Percentiles rank a stretch among this genome's conserved stretches.
These are phyloP conservation scores for Populus tomentosa DNA, from an alignment of 441 rosid species.

Conservation along the genomic window DNA sequence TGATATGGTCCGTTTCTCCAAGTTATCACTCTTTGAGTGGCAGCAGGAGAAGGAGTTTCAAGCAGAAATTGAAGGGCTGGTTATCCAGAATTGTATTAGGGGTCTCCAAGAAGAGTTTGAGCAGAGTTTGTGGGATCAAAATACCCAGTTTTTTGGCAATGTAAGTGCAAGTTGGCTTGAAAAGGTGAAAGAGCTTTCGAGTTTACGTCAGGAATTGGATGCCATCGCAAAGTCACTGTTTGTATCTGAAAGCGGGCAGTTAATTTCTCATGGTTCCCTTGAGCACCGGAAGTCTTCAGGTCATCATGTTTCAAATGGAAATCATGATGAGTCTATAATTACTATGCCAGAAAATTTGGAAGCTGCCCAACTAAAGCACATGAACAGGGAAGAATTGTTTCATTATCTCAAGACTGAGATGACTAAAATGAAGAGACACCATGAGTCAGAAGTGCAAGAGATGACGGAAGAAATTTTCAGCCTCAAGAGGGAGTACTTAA, in stretches of 20 bases:
- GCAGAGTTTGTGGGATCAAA: conserved; percentile 42
- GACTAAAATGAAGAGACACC: conserved; percentile 78
- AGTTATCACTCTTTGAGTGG: conserved; percentile 39
- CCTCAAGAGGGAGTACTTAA: conserved; percentile 61
- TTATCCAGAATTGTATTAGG: conserved; percentile 39
- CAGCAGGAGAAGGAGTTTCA: conserved; percentile 50
- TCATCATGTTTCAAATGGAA: conserved; percentile 54
- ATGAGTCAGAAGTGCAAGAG: conserved; percentile 55
- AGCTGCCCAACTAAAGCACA: conserved; percentile 36
- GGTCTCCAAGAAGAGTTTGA: conserved; percentile 60
- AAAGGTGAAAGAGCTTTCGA: conserved; percentile 60
- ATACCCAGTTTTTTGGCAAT: conserved; percentile 28
- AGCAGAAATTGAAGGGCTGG: conserved; percentile 47
- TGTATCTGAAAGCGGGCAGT: conserved; percentile 48
- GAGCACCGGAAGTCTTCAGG: conserved; percentile 64
- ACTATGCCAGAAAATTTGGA: conserved; percentile 52
- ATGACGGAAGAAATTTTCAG: conserved; percentile 62
- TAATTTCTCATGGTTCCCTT: conserved; percentile 44
- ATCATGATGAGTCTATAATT: conserved; percentile 51
- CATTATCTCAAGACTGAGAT: conserved; percentile 62
- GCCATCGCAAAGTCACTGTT: conserved; percentile 48
- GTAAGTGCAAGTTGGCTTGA: conserved; percentile 35
- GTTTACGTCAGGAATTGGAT: conserved; percentile 70
- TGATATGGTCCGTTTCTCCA: conserved; percentile 31
- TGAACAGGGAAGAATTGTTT: conserved; percentile 46